Percentiles rank a stretch among this genome's conserved stretches.
Conservation (phyloP, 2,329 filamentous ascomycete species). For the Paramyrothecium sp. region DNA sequence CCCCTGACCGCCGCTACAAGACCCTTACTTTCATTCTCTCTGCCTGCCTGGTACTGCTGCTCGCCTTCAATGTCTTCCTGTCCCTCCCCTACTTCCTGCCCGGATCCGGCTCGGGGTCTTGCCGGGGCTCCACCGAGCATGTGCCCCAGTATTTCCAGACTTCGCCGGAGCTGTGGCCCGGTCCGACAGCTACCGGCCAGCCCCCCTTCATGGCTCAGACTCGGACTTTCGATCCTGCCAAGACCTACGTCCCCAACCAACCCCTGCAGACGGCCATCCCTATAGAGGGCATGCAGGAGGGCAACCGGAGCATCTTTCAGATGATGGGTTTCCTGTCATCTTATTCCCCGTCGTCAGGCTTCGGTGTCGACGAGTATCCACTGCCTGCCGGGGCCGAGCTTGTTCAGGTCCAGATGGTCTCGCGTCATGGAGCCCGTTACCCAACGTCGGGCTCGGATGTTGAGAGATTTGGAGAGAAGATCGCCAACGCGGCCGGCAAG, state of each 20-base stretch:
- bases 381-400: slow-evolving; percentile 66
- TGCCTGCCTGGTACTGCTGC: slow-evolving; percentile 31
- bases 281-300: slow-evolving; percentile 55
- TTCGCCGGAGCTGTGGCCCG: slow-evolving; percentile 56
- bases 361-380: slow-evolving; percentile 71
- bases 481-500: slow-evolving; percentile 51
- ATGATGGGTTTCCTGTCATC: slow-evolving; percentile 66
- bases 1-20: slow-evolving; percentile 23
- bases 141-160: slow-evolving; percentile 66
- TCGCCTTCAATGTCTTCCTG: slow-evolving; percentile 34
- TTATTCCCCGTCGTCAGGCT: slow-evolving; percentile 70
- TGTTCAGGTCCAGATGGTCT: slow-evolving; percentile 69
- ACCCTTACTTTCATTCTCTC: slow-evolving; percentile 29
- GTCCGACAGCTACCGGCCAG: slow-evolving; percentile 68
- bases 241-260: slow-evolving; percentile 64
- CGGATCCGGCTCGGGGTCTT: slow-evolving; percentile 19
- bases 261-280: slow-evolving; percentile 71
- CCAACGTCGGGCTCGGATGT: slow-evolving; percentile 62
- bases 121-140: slow-evolving; percentile 31
- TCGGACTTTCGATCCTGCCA: slow-evolving; percentile 63
- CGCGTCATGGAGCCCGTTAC: slow-evolving; percentile 72
- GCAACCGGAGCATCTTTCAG: slow-evolving; percentile 67
- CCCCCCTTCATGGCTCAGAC: slow-evolving; percentile 72
- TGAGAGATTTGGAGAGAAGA: slow-evolving; percentile 51
- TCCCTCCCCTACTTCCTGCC: slow-evolving; percentile 29